These are phyloP conservation scores for Ilex paraguariensis DNA, from an alignment of 305 asterid species.

Conservation along the genomic window DNA sequence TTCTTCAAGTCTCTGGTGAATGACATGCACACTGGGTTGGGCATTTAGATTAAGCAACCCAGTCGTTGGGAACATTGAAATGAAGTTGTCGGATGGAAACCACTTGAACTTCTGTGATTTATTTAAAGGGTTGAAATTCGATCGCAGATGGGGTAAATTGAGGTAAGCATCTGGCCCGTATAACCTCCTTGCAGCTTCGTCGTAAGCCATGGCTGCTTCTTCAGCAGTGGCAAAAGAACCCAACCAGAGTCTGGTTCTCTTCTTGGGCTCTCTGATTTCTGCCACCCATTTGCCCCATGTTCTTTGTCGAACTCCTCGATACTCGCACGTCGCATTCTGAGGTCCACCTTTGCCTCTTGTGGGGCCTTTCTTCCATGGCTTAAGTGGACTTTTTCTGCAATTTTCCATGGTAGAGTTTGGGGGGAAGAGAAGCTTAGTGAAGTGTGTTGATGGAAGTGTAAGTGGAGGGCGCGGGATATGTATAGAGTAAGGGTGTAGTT, in stretches of 20 bases:
- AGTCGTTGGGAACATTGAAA: slow-evolving; percentile 45
- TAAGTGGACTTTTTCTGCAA: slow-evolving; percentile 60
- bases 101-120: slow-evolving; percentile 90
- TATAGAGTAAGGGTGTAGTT: slow-evolving; percentile 46
- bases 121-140: slow-evolving; percentile 76
- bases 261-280: slow-evolving; percentile 90
- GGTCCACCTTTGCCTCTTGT: slow-evolving; percentile 98
- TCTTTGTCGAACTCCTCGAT: slow-evolving; percentile 88
- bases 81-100: slow-evolving; percentile 57
- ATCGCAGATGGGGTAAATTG: slow-evolving; percentile 79
- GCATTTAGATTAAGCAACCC: slow-evolving; percentile 84
- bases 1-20: slow-evolving; percentile 88
- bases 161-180: slow-evolving; percentile 96
- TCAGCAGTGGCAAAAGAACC: slow-evolving; percentile 95
- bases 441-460: slow-evolving; percentile 21
- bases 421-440: slow-evolving; percentile 13
- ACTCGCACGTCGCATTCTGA: slow-evolving; percentile 83
- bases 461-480: slow-evolving; percentile 46
- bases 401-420: slow-evolving; percentile 51
- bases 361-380: slow-evolving; percentile 99
- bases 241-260: slow-evolving; percentile 84
- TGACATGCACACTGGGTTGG: slow-evolving; percentile 85
- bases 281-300: slow-evolving; percentile 99
- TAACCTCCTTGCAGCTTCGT: slow-evolving; percentile 90
- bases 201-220: slow-evolving; percentile 98